Base-by-base conservation (phyloP, 176 grass and related monocot genomes). In the Leersia perrieri region DNA sequence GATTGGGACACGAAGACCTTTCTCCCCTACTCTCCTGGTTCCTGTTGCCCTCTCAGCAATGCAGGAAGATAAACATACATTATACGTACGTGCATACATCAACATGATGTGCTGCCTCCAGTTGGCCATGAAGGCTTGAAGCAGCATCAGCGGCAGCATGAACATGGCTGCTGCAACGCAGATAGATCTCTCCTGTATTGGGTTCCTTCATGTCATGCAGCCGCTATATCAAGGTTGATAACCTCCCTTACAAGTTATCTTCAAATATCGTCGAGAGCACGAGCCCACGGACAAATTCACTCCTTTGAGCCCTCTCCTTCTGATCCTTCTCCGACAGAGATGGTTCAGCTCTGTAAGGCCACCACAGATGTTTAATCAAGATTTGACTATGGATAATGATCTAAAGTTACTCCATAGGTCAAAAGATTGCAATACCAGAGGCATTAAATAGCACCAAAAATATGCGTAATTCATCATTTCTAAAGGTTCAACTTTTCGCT, bases 291-390 rank as follows among this genome's bases (percentile, higher is more conserved):
- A 55, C 65, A 63, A 85, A 89, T 65, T 70, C 29, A 16, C 82
- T 82, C 82, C 77, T 89, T 58, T 81, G 87, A 38, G 78, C 34
- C 33, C 72, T 42, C 58, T 89, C 87, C 36, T 81, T 72, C 77
- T 77, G 82, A 85, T 89, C 87, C 66, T 89, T 89, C 58, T 89
- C 77, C 0, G 87, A 89, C 18, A 89, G 72, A 77, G 82, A 89
- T 81, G 77, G 60, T 76, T 72, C 72, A 77, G 58, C 72, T 81
- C 82, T 89, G 82, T 45, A 82, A 44, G 63, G 64, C 65, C 33
- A 75, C 3, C 81, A 76, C 7, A 73, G 4, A 9, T 63, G 44
- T 66, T 81, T 33, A 80, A 76, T 76, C 62, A 80, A 70, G 2
- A 85, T 33, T 63, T 55, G 35, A 60, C 11, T 62, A 1, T 8